These are phyloP conservation scores for Clonostachys rosea DNA, from an alignment of 2,329 filamentous ascomycete species.

Conservation along the genomic window DNA sequence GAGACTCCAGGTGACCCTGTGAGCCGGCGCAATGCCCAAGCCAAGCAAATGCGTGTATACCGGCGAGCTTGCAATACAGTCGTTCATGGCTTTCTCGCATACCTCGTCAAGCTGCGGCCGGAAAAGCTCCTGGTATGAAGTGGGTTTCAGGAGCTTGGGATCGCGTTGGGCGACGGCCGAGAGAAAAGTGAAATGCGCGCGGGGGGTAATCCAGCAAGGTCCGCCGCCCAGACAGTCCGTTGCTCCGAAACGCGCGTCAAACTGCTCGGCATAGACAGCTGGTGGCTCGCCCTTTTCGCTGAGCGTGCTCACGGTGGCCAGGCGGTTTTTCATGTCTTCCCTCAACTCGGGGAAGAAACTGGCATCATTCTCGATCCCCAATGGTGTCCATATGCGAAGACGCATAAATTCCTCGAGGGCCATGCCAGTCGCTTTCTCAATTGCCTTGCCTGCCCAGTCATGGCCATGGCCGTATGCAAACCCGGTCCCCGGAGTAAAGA, in stretches of 20 bases:
- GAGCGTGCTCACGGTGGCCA: not conserved
- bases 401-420: slow-evolving; percentile 29
- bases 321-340: not conserved
- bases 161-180: slow-evolving; percentile 1
- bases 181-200: slow-evolving; percentile 1
- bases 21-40: not conserved
- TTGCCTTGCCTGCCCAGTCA: slow-evolving; percentile 41
- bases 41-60: not conserved
- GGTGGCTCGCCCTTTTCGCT: slow-evolving; percentile 1
- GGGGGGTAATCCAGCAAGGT: not conserved
- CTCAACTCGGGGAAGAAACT: not conserved
- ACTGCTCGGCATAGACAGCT: not conserved
- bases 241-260: not conserved
- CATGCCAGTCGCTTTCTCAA: slow-evolving; percentile 31
- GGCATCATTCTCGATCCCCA: slow-evolving; percentile 18
- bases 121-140: slow-evolving; percentile 3
- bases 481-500: slow-evolving; percentile 36
- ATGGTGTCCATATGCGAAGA: slow-evolving; percentile 24
- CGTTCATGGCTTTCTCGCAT: slow-evolving; percentile 1
- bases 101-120: slow-evolving; percentile 2
- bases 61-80: not conserved
- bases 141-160: not conserved
- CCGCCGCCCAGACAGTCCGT: slow-evolving; percentile 1
- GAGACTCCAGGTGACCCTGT: not conserved
- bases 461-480: slow-evolving; percentile 42